Evolutionary conservation across 116 monocot species (phyloP).

Genomic region (Iris pallida): DNA sequence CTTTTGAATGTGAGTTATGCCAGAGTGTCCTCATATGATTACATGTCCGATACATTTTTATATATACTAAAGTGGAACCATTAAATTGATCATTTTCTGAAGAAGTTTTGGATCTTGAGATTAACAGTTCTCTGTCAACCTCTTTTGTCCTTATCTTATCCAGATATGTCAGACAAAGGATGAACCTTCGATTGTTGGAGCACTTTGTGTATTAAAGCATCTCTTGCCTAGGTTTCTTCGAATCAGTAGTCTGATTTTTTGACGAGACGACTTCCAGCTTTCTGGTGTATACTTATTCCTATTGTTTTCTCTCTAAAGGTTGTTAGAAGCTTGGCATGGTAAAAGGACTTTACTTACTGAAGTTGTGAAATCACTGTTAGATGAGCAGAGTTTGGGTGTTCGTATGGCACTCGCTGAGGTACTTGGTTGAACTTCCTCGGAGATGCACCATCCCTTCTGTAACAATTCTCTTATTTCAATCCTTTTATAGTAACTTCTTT

Average conservation of each 20-base stretch:
- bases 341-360: slow-evolving; percentile 71
- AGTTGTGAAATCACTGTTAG: slow-evolving; percentile 58
- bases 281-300: slow-evolving; percentile 13
- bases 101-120: neutral
- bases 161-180: slow-evolving; percentile 86
- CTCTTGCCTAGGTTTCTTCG: slow-evolving; percentile 71
- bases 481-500: neutral
- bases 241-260: neutral
- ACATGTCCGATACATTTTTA: neutral
- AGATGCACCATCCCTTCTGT: neutral
- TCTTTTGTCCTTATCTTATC: neutral
- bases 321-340: slow-evolving; percentile 84
- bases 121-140: slow-evolving; percentile 3
- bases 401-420: slow-evolving; percentile 85
- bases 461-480: neutral
- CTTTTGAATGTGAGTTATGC: slow-evolving; percentile 78
- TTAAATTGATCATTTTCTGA: neutral
- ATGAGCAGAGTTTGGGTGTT: slow-evolving; percentile 57
- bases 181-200: slow-evolving; percentile 67
- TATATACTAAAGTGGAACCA: neutral
- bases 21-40: neutral
- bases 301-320: slow-evolving; percentile 29
- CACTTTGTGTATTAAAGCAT: slow-evolving; percentile 72
- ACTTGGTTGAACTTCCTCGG: slow-evolving; percentile 3
- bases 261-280: neutral